Evolutionary conservation across 2,329 filamentous ascomycete genomes (phyloP).

Genomic region (Mollisia scopiformis): DNA sequence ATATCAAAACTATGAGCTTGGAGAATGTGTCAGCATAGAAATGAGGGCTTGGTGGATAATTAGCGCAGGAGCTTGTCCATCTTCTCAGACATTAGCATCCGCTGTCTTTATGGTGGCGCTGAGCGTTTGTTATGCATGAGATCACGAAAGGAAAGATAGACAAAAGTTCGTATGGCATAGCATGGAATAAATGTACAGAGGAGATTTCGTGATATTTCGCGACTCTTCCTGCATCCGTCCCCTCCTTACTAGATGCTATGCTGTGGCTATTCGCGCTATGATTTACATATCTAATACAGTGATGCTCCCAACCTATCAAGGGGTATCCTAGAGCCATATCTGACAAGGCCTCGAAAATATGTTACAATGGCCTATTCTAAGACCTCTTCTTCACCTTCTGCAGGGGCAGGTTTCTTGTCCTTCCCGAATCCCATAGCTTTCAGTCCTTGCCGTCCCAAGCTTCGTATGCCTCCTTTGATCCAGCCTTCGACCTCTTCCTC

Average conservation of each 20-base stretch:
- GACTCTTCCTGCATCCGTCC: not conserved
- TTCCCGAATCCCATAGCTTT: slow-evolving; percentile 25
- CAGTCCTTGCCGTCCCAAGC: slow-evolving; percentile 43
- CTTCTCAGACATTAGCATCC: slow-evolving; percentile 5
- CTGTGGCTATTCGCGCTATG: not conserved
- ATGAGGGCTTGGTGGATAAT: not conserved
- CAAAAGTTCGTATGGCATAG: slow-evolving; percentile 27
- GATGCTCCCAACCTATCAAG: not conserved
- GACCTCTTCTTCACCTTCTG: slow-evolving; percentile 15
- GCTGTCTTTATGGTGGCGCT: not conserved
- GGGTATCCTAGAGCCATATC: not conserved
- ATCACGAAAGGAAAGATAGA: slow-evolving; percentile 26
- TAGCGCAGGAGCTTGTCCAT: not conserved
- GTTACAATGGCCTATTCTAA: not conserved
- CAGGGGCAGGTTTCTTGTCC: slow-evolving; percentile 21
- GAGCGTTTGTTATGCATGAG: slow-evolving; percentile 8
- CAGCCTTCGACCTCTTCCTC: slow-evolving; percentile 73
- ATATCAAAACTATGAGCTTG: not conserved
- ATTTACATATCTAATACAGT: slow-evolving; percentile 1
- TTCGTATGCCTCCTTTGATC: slow-evolving; percentile 62
- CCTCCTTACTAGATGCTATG: not conserved
- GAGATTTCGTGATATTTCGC: slow-evolving; percentile 25
- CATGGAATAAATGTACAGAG: slow-evolving; percentile 15
- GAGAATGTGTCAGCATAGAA: not conserved
- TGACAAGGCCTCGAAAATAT: not conserved